A percentile compares a stretch with the other conserved stretches of the same genome.
phyloP scores from a whole-genome alignment of 169 alveolate genomes.

The Perkinsus chesapeaki region DNA sequence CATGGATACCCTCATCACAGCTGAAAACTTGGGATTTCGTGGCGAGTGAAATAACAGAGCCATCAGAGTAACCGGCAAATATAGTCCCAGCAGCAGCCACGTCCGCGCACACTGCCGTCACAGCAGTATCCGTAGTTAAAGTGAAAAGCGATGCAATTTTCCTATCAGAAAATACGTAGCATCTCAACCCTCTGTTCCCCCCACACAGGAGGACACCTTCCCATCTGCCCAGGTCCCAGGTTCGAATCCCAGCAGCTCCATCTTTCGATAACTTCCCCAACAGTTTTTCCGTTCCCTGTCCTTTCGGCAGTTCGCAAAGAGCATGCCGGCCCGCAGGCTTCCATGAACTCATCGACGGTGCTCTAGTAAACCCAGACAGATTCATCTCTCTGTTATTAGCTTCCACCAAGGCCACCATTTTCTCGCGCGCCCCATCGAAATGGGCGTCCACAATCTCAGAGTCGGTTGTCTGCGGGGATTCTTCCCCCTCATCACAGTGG shows the following conservation, averaged over 20 bases:
- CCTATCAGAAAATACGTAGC: background rate
- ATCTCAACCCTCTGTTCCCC: background rate
- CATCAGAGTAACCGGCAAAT: background rate
- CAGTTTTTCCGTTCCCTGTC: background rate
- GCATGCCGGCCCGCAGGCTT: background rate
- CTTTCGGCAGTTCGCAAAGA: background rate
- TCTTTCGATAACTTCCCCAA: background rate
- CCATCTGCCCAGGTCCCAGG: slow-evolving; percentile 3
- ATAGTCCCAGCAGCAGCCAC: background rate
- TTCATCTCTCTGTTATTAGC: background rate
- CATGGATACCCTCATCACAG: background rate
- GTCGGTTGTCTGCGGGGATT: too few species aligned
- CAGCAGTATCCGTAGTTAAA: background rate
- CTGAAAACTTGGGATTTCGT: background rate
- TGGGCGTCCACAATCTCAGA: too few species aligned
- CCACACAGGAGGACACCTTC: background rate
- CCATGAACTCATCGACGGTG: background rate
- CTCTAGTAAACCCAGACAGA: background rate
- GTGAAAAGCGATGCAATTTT: background rate
- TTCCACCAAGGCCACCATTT: background rate
- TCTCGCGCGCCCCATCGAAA: background rate
- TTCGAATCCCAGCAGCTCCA: background rate
- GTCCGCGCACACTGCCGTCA: background rate
- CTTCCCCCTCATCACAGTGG: too few species aligned
- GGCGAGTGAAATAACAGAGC: background rate